Conservation (phyloP, 768 basidiomycete genomes). For the Piloderma croceum region DNA sequence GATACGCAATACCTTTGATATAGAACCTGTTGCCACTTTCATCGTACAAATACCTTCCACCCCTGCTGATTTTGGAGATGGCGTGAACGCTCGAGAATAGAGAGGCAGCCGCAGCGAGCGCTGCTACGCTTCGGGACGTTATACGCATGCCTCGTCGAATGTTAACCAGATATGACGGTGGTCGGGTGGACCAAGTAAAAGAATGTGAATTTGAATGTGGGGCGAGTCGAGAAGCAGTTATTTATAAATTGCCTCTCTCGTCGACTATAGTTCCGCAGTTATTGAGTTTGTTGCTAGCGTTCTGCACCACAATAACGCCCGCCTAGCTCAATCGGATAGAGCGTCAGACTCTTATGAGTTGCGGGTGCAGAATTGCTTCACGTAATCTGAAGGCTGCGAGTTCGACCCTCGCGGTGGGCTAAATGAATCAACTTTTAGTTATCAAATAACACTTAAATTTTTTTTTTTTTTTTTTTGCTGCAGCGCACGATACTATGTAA, state of each 20-base stretch:
- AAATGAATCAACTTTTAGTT: conserved; percentile 19
- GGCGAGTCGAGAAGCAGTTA: too few species aligned
- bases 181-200: too few species aligned
- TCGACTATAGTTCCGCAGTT: background rate
- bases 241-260: too few species aligned
- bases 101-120: too few species aligned
- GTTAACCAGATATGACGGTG: too few species aligned
- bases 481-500: too few species aligned
- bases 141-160: too few species aligned
- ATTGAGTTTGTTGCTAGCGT: background rate
- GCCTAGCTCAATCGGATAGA: background rate
- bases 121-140: too few species aligned
- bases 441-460: conserved; percentile 12
- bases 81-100: conserved; percentile 54
- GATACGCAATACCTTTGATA: background rate
- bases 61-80: conserved; percentile 60
- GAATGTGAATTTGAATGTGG: too few species aligned
- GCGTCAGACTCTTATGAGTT: background rate
- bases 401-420: conserved; percentile 63
- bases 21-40: conserved; percentile 35
- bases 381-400: conserved; percentile 56
- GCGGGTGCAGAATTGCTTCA: background rate
- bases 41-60: conserved; percentile 78
- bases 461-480: conserved; percentile 3
- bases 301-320: background rate